Base-by-base conservation (phyloP, 495 filamentous ascomycete species). In the Aspergillus indologenus region DNA sequence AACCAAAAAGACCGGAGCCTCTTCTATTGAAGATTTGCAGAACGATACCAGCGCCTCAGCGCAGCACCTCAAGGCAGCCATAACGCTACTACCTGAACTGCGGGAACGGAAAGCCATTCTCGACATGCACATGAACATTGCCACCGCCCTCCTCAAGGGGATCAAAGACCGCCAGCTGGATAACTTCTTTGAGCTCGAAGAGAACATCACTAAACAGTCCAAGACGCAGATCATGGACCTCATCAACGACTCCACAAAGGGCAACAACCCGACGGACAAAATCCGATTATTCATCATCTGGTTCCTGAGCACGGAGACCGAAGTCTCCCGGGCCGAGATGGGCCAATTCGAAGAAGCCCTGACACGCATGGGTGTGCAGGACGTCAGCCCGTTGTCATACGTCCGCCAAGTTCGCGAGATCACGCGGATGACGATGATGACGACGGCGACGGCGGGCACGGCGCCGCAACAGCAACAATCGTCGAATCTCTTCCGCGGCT, bases 51-150 rank as follows among this genome's bases (percentile, higher is more conserved):
- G 87, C 62, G 85, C 90, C 18, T 93, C 89, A 20, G 92, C 95
- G 6, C 88, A 92, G 63, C 95, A 99, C 73, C 85, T 99, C 18
- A 98, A 98, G 73, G 90, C 91, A 14, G 95, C 92, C 18, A 96
- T 99, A 54, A 95, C 92, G 0, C 81, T 93, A 1, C 81, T 99
- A 17, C 95, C 95, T 1, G 93, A 98, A 70, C 75, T 99, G 53
- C 85, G 90, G 45, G 94, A 97, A 65, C 85, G 94, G 57, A 99
- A 99, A 71, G 87, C 87, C 2, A 83, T 86, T 18, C 81, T 99
- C 14, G 93, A 97, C 68, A 98, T 96, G 90, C 95, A 99, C 72
- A 99, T 99, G 95, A 96, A 96, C 69, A 96, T 96, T 57, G 83
- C 91, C n/a, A 90, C 90, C 9, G 86, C 89, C 17, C 72, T 96